These are phyloP conservation scores for Pugionium dolabratum DNA, from an alignment of 345 rosid species.

Conservation along the genomic window DNA sequence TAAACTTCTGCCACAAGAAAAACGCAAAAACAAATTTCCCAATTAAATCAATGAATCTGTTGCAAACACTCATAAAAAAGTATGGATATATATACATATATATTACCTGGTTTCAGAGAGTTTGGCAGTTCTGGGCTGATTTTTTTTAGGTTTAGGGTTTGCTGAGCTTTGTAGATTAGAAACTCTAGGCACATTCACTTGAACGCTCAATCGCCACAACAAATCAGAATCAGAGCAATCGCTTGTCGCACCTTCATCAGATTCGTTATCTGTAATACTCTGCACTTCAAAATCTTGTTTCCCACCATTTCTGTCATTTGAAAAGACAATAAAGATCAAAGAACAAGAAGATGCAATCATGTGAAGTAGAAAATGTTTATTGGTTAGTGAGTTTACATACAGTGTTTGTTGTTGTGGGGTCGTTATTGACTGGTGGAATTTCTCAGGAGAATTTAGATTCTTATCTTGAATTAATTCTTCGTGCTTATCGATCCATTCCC, in stretches of 20 bases:
- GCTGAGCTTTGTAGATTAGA: constrained; percentile 44
- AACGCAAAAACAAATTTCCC: not conserved
- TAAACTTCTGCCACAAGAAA: constrained; percentile 50
- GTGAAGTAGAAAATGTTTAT: not conserved
- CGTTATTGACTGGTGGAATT: constrained; percentile 17
- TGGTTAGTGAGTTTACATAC: constrained; percentile 38
- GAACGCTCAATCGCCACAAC: constrained; percentile 59
- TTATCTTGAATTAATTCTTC: constrained; percentile 28
- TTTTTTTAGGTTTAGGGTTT: constrained; percentile 55
- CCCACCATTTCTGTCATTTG: constrained; percentile 45
- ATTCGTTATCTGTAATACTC: constrained; percentile 53
- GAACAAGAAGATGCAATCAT: constrained; percentile 2
- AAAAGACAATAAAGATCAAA: constrained; percentile 14
- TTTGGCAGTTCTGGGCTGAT: constrained; percentile 51
- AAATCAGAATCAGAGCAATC: constrained; percentile 78
- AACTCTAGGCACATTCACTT: constrained; percentile 53
- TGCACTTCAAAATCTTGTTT: constrained; percentile 53
- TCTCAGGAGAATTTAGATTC: not conserved
- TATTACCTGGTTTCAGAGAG: constrained; percentile 50
- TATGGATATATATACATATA: not conserved
- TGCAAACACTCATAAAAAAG: not conserved
- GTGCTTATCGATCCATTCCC: constrained; percentile 72
- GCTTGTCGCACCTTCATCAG: constrained; percentile 69
- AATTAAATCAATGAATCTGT: not conserved
- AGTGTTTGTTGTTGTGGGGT: constrained; percentile 20